Evolutionary conservation across 208 protist species (phyloP).

Genomic region (Trypanosoma lewisi): DNA sequence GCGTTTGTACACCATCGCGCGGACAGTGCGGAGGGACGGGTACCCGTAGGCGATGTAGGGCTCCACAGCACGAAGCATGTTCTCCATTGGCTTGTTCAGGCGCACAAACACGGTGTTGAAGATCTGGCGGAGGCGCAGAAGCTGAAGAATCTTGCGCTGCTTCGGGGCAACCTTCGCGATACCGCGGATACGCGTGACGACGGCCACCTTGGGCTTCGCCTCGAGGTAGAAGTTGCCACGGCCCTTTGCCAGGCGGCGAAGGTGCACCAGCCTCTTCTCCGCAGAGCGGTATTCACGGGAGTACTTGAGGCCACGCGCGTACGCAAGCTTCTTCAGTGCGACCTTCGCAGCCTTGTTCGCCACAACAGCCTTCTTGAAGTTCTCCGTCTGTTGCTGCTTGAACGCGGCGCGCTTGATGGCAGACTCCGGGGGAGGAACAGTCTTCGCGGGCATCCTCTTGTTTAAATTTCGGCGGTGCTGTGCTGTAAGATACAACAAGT

Average conservation of each 20-base stretch:
- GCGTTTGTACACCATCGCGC: slow-evolving; percentile 99
- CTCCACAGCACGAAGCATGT: slow-evolving; percentile 98
- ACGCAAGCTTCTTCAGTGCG: slow-evolving; percentile 72
- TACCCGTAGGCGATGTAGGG: slow-evolving; percentile 99
- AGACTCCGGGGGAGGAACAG: slow-evolving; percentile 83
- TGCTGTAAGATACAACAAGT: slow-evolving; percentile 24
- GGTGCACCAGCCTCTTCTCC: slow-evolving; percentile 86
- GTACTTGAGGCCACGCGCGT: slow-evolving; percentile 89
- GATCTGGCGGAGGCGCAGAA: slow-evolving; percentile 99
- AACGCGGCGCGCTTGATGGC: slow-evolving; percentile 89
- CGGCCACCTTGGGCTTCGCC: slow-evolving; percentile 98
- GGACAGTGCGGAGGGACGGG: slow-evolving; percentile 96
- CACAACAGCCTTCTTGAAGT: slow-evolving; percentile 83
- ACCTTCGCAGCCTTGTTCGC: slow-evolving; percentile 67
- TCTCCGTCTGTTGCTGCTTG: slow-evolving; percentile 89
- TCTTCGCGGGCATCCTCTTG: slow-evolving; percentile 55
- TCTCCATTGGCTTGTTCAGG: slow-evolving; percentile 99
- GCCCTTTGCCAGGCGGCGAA: slow-evolving; percentile 87
- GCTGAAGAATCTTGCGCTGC: slow-evolving; percentile 98
- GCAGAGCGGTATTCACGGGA: slow-evolving; percentile 94
- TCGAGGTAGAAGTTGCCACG: slow-evolving; percentile 97
- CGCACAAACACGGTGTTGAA: slow-evolving; percentile 99
- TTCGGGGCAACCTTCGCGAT: slow-evolving; percentile 98
- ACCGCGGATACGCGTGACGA: slow-evolving; percentile 99
- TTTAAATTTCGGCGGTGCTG: neutral